Evolutionary conservation across 768 basidiomycete genomes (phyloP).

Genomic region (Botryobasidium botryosum): DNA sequence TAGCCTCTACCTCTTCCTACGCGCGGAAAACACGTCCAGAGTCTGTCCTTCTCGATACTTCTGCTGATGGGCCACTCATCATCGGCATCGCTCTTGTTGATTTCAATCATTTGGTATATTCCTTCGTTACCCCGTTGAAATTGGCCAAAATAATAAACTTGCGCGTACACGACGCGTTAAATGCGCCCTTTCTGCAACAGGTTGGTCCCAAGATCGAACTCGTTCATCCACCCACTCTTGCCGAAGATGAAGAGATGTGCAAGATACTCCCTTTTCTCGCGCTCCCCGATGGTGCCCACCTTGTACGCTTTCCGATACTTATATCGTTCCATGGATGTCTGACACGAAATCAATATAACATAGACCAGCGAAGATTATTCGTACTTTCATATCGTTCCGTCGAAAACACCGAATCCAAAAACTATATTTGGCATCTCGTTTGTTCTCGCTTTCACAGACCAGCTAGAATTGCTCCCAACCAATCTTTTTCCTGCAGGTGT

Average conservation of each 20-base stretch:
- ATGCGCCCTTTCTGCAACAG: constrained; percentile 25
- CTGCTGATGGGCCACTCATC: constrained; percentile 43
- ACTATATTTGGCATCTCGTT: constrained; percentile 96
- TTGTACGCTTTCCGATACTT: constrained; percentile 38
- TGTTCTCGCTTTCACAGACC: constrained; percentile 17
- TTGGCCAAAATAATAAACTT: not conserved
- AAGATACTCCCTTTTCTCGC: constrained; percentile 89
- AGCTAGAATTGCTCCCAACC: constrained; percentile 3
- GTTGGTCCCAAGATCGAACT: constrained; percentile 83
- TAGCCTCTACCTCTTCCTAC: constrained; percentile 9
- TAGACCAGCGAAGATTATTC: constrained; percentile 88
- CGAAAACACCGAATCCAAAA: constrained; percentile 32
- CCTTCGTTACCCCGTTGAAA: not conserved
- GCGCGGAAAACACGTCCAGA: constrained; percentile 54
- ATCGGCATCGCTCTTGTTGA: constrained; percentile 86
- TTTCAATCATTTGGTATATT: constrained; percentile 76
- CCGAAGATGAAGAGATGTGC: constrained; percentile 68
- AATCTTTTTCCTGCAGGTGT: constrained; percentile 35
- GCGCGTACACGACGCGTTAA: not conserved
- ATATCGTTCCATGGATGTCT: constrained; percentile 3
- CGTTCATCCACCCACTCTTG: constrained; percentile 30
- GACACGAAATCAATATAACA: not conserved
- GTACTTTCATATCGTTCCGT: constrained; percentile 80
- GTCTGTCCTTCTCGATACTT: constrained; percentile 43
- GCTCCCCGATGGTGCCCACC: constrained; percentile 90